Evolutionary conservation across 208 protist genomes (phyloP).

Genomic region (Acanthamoeba royreba): DNA sequence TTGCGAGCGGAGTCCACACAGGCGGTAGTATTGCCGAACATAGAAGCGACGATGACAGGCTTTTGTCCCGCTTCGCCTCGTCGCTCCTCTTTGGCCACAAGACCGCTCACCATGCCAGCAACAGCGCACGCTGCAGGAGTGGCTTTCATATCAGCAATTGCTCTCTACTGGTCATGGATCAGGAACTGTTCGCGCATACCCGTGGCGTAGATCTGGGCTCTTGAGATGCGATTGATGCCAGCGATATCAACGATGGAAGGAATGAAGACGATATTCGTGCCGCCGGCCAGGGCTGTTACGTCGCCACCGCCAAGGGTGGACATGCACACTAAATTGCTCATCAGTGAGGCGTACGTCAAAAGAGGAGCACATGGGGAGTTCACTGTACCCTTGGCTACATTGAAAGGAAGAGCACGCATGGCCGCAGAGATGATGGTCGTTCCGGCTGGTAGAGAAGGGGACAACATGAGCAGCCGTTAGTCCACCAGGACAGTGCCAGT

Average conservation of each 20-base stretch:
- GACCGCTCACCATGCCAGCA: not conserved
- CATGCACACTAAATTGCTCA: slow-evolving; percentile 24
- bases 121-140: not conserved
- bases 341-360: not conserved
- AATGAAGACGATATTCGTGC: not conserved
- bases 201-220: not conserved
- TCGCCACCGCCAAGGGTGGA: slow-evolving; percentile 19
- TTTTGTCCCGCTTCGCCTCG: not conserved
- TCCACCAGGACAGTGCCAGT: not conserved
- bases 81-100: not conserved
- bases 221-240: slow-evolving; percentile 6
- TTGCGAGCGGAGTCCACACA: not conserved
- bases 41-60: slow-evolving; percentile 40
- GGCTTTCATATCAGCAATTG: not conserved
- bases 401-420: not conserved
- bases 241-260: slow-evolving; percentile 8
- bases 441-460: too few species aligned
- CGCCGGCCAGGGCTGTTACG: not conserved
- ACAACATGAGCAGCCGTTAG: too few species aligned
- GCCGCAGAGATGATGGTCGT: not conserved
- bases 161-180: too few species aligned
- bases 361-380: too few species aligned
- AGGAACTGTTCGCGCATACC: not conserved
- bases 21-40: slow-evolving; percentile 37
- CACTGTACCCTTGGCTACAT: not conserved